Evolutionary conservation across 345 rosid species (phyloP).

Genomic region (Orychophragmus violaceus): DNA sequence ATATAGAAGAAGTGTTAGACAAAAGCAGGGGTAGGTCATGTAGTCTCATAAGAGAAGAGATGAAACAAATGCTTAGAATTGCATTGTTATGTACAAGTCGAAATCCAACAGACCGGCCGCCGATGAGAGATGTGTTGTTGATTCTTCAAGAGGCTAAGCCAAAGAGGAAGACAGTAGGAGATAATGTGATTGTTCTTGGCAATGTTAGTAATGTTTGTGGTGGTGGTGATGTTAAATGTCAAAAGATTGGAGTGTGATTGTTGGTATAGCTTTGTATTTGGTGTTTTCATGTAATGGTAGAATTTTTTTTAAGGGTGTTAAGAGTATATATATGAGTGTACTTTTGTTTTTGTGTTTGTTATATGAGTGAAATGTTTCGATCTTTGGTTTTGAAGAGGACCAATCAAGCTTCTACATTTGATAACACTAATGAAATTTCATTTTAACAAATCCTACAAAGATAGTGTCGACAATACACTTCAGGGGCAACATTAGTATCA

Average conservation of each 20-base stretch:
- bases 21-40: conserved; percentile 72
- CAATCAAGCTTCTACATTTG: not conserved
- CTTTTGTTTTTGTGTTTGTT: not conserved
- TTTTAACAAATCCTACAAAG: not conserved
- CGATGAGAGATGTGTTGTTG: conserved; percentile 92
- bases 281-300: conserved; percentile 14
- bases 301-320: not conserved
- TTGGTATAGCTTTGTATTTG: conserved; percentile 37
- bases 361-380: conserved; percentile 7
- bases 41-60: conserved; percentile 64
- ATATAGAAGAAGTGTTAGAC: conserved; percentile 52
- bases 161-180: conserved; percentile 55
- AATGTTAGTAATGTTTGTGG: conserved; percentile 25
- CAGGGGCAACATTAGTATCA: not conserved
- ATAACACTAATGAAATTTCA: not conserved
- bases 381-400: not conserved
- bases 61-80: conserved; percentile 80
- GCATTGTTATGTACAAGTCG: conserved; percentile 77
- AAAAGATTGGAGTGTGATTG: conserved; percentile 44
- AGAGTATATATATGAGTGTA: conserved; percentile 21
- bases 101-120: conserved; percentile 84
- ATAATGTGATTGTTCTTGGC: conserved; percentile 10
- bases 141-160: conserved; percentile 95
- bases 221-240: conserved; percentile 22
- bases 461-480: not conserved